Conservation (phyloP, 805 yeast genomes). For the Yarrowia bubula region DNA sequence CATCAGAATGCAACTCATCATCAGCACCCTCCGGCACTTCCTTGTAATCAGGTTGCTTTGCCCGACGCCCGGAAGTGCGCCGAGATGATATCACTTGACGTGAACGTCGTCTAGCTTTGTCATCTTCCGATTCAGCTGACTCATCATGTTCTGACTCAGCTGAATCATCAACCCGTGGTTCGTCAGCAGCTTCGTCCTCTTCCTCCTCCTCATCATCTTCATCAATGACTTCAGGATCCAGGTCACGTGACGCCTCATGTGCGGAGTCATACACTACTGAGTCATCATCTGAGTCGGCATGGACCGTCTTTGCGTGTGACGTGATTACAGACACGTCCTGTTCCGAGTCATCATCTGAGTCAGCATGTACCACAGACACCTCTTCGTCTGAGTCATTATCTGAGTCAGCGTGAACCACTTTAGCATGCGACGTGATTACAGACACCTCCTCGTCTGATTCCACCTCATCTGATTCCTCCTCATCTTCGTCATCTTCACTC, state of each 20-base stretch:
- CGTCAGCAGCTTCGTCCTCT: background rate
- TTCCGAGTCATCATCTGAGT: background rate
- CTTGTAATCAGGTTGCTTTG: too few relatives aligned
- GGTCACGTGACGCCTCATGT: background rate
- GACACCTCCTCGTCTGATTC: background rate
- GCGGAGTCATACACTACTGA: background rate
- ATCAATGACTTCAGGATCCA: background rate
- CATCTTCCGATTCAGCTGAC: too few relatives aligned
- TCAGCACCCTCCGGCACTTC: too few relatives aligned
- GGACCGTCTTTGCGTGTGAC: too few relatives aligned
- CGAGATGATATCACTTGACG: too few relatives aligned
- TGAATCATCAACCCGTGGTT: background rate
- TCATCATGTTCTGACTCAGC: too few relatives aligned
- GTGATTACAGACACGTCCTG: background rate
- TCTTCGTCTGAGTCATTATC: background rate
- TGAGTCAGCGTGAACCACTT: too few relatives aligned
- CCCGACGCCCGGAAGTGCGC: too few relatives aligned
- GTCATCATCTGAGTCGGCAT: background rate
- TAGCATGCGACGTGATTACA: too few relatives aligned
- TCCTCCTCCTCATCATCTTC: background rate
- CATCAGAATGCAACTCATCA: too few relatives aligned
- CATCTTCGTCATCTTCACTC: background rate
- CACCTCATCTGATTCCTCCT: background rate
- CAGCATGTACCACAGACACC: too few relatives aligned
- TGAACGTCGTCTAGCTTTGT: too few relatives aligned